Conservation (phyloP, 2,329 filamentous ascomycete genomes). For the Leptographium radiaticola region DNA sequence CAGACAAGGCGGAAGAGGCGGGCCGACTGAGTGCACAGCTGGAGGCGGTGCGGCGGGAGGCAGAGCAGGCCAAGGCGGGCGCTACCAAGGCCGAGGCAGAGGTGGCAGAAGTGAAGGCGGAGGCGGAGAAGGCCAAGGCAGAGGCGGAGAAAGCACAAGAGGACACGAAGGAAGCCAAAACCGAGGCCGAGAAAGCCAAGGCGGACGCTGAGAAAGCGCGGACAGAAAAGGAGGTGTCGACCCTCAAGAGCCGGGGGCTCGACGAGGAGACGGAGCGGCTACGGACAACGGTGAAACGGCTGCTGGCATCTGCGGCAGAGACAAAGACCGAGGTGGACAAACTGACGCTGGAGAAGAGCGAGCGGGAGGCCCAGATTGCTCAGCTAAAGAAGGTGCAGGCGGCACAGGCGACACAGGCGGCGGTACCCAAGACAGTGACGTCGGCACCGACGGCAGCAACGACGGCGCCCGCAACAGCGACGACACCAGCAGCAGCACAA, state of each 20-base stretch:
- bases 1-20: background rate
- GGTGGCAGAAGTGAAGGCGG: too few species aligned
- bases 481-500: background rate
- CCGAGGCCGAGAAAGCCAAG: background rate
- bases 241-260: slow-evolving; percentile 24
- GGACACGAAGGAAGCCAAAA: background rate
- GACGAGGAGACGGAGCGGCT: slow-evolving; percentile 24
- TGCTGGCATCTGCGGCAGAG: slow-evolving; percentile 31
- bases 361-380: slow-evolving; percentile 1
- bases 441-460: slow-evolving; percentile 1
- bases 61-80: background rate
- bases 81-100: too few species aligned
- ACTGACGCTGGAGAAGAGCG: slow-evolving; percentile 19
- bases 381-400: slow-evolving; percentile 2
- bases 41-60: slow-evolving; percentile 13
- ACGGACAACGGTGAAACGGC: slow-evolving; percentile 24
- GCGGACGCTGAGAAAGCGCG: background rate
- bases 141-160: background rate
- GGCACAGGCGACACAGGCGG: background rate
- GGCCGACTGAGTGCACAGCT: slow-evolving; percentile 19
- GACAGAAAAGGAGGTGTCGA: slow-evolving; percentile 18
- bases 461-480: background rate
- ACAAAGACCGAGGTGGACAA: slow-evolving; percentile 29
- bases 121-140: background rate
- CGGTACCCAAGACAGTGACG: background rate